Percentiles rank a stretch among this genome's conserved stretches.
Evolutionary conservation across 1,139 yeast species (phyloP).

Genomic region (Waltiozyma sp.): DNA sequence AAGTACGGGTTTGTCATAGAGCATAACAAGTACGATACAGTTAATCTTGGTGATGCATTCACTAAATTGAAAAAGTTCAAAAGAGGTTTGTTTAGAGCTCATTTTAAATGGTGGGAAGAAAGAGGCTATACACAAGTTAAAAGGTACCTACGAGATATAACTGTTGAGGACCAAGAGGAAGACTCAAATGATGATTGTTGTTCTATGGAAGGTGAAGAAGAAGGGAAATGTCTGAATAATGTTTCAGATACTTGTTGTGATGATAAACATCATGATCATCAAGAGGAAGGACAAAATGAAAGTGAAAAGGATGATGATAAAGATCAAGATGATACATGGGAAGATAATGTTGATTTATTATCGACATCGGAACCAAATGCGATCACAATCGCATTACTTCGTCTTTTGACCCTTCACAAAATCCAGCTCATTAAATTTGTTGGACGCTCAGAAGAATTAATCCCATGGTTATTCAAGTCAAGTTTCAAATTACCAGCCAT

Average conservation of each 20-base stretch:
- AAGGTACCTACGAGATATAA: slow-evolving; percentile 13
- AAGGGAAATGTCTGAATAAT: slow-evolving; percentile 7
- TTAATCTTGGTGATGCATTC: slow-evolving; percentile 49
- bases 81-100: slow-evolving; percentile 27
- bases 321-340: slow-evolving; percentile 25
- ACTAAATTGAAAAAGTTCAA: slow-evolving; percentile 28
- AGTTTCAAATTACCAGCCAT: not conserved
- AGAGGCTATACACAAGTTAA: slow-evolving; percentile 32
- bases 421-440: slow-evolving; percentile 15
- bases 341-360: slow-evolving; percentile 25
- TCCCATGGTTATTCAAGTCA: not conserved
- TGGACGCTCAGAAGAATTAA: slow-evolving; percentile 9
- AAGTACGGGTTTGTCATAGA: slow-evolving; percentile 58
- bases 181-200: not conserved
- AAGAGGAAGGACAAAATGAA: slow-evolving; percentile 9
- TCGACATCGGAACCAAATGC: slow-evolving; percentile 29
- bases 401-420: slow-evolving; percentile 21
- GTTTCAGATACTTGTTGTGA: slow-evolving; percentile 13
- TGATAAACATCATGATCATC: slow-evolving; percentile 8
- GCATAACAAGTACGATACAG: slow-evolving; percentile 40
- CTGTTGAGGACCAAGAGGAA: slow-evolving; percentile 13
- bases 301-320: slow-evolving; percentile 13
- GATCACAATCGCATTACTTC: slow-evolving; percentile 29
- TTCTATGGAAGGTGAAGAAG: slow-evolving; percentile 11
- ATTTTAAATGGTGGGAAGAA: slow-evolving; percentile 56